A percentile compares a stretch with the other conserved stretches of the same genome.
Evolutionary conservation across 2,329 filamentous ascomycete genomes (phyloP).

Genomic region (Triangularia setosa): DNA sequence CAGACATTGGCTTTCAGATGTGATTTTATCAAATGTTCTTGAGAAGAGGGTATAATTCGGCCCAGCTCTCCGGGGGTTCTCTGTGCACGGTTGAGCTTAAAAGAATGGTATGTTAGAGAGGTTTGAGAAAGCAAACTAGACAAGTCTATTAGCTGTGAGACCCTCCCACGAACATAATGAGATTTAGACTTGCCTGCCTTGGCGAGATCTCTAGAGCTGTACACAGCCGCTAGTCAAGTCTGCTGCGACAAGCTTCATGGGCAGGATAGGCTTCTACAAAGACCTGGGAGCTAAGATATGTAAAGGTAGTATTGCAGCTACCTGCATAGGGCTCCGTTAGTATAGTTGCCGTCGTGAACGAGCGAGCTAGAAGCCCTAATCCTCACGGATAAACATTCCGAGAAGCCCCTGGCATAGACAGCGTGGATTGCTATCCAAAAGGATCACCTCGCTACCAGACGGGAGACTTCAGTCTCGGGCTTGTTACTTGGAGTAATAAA

Average conservation of each 20-base stretch:
- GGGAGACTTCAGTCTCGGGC: slow-evolving; percentile 4
- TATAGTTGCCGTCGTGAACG: neutral
- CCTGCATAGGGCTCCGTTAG: neutral
- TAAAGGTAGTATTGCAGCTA: neutral
- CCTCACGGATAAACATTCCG: slow-evolving; percentile 10
- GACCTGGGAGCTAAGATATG: neutral
- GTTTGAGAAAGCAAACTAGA: neutral
- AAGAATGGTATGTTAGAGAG: neutral
- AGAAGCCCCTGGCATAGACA: neutral
- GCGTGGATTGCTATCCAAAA: neutral
- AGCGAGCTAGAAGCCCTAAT: neutral
- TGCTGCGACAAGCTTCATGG: neutral
- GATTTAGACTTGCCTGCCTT: neutral
- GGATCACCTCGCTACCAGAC: slow-evolving; percentile 7
- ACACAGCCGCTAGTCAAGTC: neutral
- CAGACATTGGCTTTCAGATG: neutral
- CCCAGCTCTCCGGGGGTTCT: neutral
- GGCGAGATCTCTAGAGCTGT: neutral
- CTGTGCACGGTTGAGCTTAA: neutral
- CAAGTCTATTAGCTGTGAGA: neutral
- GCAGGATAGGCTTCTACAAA: neutral
- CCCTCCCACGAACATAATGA: neutral
- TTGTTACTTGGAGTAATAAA: neutral
- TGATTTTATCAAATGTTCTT: neutral
- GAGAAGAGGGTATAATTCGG: neutral